phyloP scores from a whole-genome alignment of 2,329 filamentous ascomycete species.

The Aspergillus phoenicis region DNA sequence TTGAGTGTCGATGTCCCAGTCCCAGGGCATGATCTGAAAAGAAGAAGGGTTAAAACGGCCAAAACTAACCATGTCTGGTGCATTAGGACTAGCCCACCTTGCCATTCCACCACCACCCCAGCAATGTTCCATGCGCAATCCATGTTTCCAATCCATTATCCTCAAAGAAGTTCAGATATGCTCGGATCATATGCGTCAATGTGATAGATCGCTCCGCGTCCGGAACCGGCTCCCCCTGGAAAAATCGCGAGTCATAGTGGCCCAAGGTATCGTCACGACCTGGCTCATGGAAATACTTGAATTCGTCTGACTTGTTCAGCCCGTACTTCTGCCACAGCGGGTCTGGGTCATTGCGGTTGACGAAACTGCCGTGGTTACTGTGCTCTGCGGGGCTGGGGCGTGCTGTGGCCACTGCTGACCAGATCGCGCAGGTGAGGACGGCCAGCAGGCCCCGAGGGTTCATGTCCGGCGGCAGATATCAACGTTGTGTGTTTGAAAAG shows the following conservation, averaged over 20 bases:
- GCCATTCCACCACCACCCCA: conserved; percentile 89
- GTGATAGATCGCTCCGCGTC: conserved; percentile 69
- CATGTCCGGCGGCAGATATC: conserved; percentile 22
- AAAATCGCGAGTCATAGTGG: conserved; percentile 77
- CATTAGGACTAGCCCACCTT: conserved; percentile 44
- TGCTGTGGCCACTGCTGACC: conserved; percentile 22
- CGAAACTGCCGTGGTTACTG: conserved; percentile 15
- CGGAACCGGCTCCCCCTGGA: conserved; percentile 58
- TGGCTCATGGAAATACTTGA: conserved; percentile 69
- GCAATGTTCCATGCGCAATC: conserved; percentile 80
- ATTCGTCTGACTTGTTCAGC: conserved; percentile 36
- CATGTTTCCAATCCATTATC: conserved; percentile 73
- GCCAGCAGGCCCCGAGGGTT: conserved; percentile 22
- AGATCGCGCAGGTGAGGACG: conserved; percentile 22
- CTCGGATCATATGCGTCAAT: conserved; percentile 69
- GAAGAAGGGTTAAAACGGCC: background rate
- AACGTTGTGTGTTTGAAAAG: background rate
- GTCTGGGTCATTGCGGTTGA: conserved; percentile 16
- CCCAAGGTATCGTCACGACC: conserved; percentile 62
- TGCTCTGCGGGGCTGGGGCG: conserved; percentile 16
- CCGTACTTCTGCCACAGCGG: conserved; percentile 30
- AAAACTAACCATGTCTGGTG: background rate
- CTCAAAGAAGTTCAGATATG: conserved; percentile 70
- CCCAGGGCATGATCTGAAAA: conserved; percentile 72
- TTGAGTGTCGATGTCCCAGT: conserved; percentile 82